Evolutionary conservation across 371 early-diverging fungal genomes (phyloP).

Genomic region (Mucor lusitanicus): DNA sequence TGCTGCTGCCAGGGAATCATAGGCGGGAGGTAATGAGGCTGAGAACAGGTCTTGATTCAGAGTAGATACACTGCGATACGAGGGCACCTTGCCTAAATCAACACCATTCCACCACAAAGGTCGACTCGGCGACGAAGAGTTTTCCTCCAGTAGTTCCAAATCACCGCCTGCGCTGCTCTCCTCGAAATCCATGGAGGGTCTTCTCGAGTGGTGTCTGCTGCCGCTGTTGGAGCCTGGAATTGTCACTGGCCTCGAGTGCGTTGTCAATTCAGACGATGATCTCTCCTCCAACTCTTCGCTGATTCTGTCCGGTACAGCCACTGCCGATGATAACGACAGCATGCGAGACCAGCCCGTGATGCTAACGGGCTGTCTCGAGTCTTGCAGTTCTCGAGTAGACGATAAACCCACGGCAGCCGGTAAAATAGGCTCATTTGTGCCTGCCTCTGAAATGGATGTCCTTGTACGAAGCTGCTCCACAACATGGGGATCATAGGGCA

Average conservation of each 20-base stretch:
- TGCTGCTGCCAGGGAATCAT: constrained; percentile 21
- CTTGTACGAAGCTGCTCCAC: constrained; percentile 15
- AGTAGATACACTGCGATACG: constrained; percentile 37
- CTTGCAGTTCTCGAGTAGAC: constrained; percentile 2
- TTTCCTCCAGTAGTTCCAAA: background rate
- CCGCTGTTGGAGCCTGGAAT: constrained; percentile 20
- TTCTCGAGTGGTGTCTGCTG: constrained; percentile 21
- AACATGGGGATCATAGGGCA: constrained; percentile 14
- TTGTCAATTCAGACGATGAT: background rate
- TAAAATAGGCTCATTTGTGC: background rate
- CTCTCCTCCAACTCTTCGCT: background rate
- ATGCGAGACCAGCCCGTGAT: constrained; percentile 24
- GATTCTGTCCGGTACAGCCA: background rate
- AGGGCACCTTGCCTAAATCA: constrained; percentile 45
- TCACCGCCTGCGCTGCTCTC: background rate
- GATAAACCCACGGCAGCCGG: background rate
- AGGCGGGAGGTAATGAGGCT: constrained; percentile 39
- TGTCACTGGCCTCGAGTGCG: constrained; percentile 8
- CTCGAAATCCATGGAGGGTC: constrained; percentile 11
- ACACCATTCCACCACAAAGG: constrained; percentile 41
- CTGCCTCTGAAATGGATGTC: constrained; percentile 9
- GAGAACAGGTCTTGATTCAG: constrained; percentile 28
- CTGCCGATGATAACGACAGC: constrained; percentile 12
- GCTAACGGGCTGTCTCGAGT: constrained; percentile 16
- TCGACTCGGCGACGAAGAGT: background rate